phyloP scores from a whole-genome alignment of 2,329 filamentous ascomycete genomes.

The Helotiales sp. region DNA sequence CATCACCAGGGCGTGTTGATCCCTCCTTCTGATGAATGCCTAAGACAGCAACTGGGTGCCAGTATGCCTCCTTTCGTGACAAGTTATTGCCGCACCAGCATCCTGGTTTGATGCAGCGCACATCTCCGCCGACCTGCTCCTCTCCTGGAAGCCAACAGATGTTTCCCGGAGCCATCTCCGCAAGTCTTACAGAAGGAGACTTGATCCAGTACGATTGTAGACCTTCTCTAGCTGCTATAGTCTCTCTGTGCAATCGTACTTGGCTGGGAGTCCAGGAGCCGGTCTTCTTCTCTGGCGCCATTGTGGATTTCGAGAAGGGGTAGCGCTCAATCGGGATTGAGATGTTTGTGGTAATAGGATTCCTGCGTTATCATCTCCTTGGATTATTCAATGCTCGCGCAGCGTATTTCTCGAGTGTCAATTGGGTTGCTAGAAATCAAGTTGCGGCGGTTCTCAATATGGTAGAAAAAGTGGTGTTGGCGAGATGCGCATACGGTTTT shows the following conservation, averaged over 20 bases:
- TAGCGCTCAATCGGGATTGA: no score
- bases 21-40: not conserved
- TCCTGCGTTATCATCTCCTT: no score
- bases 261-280: no score
- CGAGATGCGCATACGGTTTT: no score
- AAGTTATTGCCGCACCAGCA: not conserved
- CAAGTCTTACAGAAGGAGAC: not conserved
- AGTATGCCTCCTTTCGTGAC: not conserved
- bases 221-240: not conserved
- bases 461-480: no score
- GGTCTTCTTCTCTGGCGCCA: no score
- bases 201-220: not conserved
- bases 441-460: no score
- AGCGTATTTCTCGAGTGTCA: no score
- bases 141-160: not conserved
- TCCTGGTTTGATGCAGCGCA: not conserved
- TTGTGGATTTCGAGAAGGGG: no score
- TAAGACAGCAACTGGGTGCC: not conserved
- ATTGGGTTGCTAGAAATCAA: no score
- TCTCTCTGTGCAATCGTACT: not conserved
- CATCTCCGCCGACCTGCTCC: not conserved
- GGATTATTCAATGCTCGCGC: no score
- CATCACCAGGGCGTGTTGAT: not conserved
- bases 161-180: not conserved
- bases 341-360: no score